Conservation (phyloP, 108 stramenopile species). For the Fragilaria crotonensis region DNA sequence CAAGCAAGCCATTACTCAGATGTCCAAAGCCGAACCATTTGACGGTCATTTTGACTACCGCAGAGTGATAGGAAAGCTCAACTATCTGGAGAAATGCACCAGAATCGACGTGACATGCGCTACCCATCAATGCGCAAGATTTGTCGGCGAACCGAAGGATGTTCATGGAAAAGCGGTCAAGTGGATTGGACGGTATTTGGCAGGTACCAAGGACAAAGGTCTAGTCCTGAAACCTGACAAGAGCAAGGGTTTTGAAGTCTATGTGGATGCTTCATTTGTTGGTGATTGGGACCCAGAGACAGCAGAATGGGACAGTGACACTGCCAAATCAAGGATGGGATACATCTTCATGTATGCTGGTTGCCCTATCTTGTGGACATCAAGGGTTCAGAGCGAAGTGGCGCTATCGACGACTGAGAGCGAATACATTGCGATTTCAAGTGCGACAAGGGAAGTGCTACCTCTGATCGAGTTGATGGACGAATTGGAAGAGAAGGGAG, state of each 20-base stretch:
- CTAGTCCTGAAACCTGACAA: constrained; percentile 14
- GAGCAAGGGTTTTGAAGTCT: constrained; percentile 25
- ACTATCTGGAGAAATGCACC: constrained; percentile 3
- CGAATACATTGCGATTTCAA: constrained; percentile 18
- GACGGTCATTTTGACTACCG: constrained; percentile 16
- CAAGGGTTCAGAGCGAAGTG: constrained; percentile 22
- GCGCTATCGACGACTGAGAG: constrained; percentile 19
- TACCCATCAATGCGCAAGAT: constrained; percentile 23
- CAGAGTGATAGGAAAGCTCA: no score
- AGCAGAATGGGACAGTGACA: neutral
- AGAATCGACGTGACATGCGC: constrained; percentile 27
- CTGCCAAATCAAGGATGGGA: constrained; percentile 20
- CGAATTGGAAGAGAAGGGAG: neutral
- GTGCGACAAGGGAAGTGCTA: constrained; percentile 7
- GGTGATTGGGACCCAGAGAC: constrained; percentile 19
- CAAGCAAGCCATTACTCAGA: no score
- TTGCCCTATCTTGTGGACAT: constrained; percentile 20
- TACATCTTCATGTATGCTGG: constrained; percentile 21
- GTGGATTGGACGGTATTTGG: constrained; percentile 22
- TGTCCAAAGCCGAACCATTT: constrained; percentile 4
- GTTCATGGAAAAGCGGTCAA: constrained; percentile 23
- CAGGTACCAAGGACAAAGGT: constrained; percentile 20
- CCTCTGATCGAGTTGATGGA: constrained; percentile 9
- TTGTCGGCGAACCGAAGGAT: constrained; percentile 15
- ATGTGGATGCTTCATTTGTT: constrained; percentile 40